Conservation (phyloP, 345 rosid genomes). For the Bruguiera parviflora region DNA sequence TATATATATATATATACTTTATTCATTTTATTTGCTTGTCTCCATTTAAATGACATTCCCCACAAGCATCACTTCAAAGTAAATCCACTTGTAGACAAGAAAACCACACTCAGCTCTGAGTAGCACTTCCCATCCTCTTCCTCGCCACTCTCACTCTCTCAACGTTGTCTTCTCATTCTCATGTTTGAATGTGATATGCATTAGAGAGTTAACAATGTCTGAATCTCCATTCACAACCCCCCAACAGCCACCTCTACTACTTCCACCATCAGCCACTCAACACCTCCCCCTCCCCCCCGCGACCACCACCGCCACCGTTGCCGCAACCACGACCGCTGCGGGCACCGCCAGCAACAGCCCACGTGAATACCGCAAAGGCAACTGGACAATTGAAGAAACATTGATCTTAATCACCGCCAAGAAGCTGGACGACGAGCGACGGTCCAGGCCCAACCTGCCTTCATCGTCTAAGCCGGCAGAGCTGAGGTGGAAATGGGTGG, state of each 20-base stretch:
- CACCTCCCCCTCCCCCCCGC: not conserved
- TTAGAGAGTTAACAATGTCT: conserved; percentile 22
- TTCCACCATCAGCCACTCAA: not conserved
- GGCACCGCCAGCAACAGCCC: not conserved
- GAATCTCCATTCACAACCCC: conserved; percentile 16
- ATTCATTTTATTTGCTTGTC: not conserved
- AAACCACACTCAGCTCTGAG: not conserved
- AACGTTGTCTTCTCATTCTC: not conserved
- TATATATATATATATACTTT: not conserved
- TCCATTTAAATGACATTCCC: not conserved
- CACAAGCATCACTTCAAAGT: too few relatives aligned
- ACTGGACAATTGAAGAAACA: conserved; percentile 40
- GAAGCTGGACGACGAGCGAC: conserved; percentile 36
- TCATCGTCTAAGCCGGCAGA: conserved; percentile 18
- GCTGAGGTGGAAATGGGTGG: conserved; percentile 41
- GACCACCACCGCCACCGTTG: not conserved
- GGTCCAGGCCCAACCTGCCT: conserved; percentile 15
- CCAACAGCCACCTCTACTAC: conserved; percentile 2
- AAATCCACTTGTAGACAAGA: conserved; percentile 1
- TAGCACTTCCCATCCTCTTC: not conserved
- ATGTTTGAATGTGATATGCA: conserved; percentile 1
- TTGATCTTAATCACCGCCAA: conserved; percentile 34
- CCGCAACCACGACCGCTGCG: not conserved
- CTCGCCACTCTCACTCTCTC: not conserved
- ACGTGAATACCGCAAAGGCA: conserved; percentile 36